phyloP scores from a whole-genome alignment of 1,284 basidiomycete species.

The Cryptococcus amylolentus region DNA sequence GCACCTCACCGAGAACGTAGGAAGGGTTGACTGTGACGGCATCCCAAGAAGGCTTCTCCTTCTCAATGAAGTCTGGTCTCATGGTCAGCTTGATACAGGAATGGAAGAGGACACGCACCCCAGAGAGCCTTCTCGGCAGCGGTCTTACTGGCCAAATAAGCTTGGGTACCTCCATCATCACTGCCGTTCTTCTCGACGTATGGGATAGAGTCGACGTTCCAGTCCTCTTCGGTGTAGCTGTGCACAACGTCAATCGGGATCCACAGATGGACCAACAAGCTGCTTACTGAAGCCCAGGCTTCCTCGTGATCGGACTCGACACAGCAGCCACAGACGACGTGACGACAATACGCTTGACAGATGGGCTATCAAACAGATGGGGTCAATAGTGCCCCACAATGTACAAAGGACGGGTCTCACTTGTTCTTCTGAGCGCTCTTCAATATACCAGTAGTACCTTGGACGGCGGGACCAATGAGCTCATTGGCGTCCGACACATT shows the following conservation, averaged over 20 bases:
- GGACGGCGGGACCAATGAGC: slow-evolving; percentile 62
- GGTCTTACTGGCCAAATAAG: too few relatives aligned
- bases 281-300: slow-evolving; percentile 55
- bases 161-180: slow-evolving; percentile 55
- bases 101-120: slow-evolving; percentile 12
- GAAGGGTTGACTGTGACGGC: slow-evolving; percentile 58
- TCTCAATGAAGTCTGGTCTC: slow-evolving; percentile 51
- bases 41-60: slow-evolving; percentile 59
- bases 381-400: background rate
- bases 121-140: slow-evolving; percentile 39
- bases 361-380: slow-evolving; percentile 29
- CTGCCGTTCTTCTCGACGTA: slow-evolving; percentile 55
- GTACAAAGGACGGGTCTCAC: slow-evolving; percentile 34
- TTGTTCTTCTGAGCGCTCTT: slow-evolving; percentile 57
- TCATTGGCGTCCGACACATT: slow-evolving; percentile 50
- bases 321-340: slow-evolving; percentile 39
- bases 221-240: slow-evolving; percentile 53
- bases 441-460: slow-evolving; percentile 61
- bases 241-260: background rate
- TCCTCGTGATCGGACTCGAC: slow-evolving; percentile 27
- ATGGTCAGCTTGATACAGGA: slow-evolving; percentile 16
- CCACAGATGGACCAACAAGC: too few relatives aligned
- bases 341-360: slow-evolving; percentile 64
- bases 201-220: slow-evolving; percentile 59
- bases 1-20: slow-evolving; percentile 53